Percentiles rank a stretch among this genome's conserved stretches.
phyloP scores from a whole-genome alignment of 306 rosid genomes.

The Trichosanthes cucumerina region DNA sequence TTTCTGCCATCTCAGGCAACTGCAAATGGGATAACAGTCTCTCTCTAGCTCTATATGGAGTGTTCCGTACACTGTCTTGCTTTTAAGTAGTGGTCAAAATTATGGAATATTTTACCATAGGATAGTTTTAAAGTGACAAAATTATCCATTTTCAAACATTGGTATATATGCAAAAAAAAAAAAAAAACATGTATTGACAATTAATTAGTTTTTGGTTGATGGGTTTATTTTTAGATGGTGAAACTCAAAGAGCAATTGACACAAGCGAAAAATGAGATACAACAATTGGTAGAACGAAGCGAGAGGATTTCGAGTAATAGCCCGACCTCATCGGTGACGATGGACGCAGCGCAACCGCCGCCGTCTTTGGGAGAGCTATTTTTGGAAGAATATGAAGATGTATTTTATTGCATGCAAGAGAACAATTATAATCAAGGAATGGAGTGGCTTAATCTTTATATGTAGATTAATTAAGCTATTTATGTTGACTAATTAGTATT shows the following conservation, averaged over 20 bases:
- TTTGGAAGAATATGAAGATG: conserved; percentile 39
- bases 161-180: neutral
- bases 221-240: conserved; percentile 26
- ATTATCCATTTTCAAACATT: neutral
- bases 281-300: conserved; percentile 26
- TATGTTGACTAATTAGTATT: neutral
- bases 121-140: no score
- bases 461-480: conserved; percentile 16
- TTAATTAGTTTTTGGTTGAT: neutral
- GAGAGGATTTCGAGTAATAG: conserved; percentile 43
- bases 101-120: neutral
- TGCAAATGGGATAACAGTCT: conserved; percentile 20
- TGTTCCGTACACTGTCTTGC: neutral
- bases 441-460: conserved; percentile 53
- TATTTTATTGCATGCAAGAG: conserved; percentile 31
- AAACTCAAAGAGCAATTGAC: conserved; percentile 50
- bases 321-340: conserved; percentile 45
- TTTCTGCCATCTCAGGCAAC: conserved; percentile 46
- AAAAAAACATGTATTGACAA: neutral
- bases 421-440: conserved; percentile 31
- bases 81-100: neutral
- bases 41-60: neutral
- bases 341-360: conserved; percentile 42
- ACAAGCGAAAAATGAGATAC: conserved; percentile 54
- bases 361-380: conserved; percentile 54